Base-by-base conservation (phyloP, 192 early-diverging fungal species). In the Umbelopsis sp. region DNA sequence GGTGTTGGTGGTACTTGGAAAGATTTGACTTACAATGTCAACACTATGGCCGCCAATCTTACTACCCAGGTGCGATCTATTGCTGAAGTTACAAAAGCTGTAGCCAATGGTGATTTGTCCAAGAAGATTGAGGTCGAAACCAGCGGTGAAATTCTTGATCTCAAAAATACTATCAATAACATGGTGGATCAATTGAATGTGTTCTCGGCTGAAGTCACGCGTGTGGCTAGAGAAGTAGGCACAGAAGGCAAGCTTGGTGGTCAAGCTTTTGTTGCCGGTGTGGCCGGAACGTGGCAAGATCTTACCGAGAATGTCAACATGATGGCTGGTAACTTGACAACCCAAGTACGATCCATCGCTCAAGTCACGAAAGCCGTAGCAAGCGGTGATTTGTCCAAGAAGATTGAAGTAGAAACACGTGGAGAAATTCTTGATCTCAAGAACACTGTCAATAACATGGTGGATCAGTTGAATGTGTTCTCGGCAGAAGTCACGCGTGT, bases 351-450 rank as follows among this genome's bases (percentile, higher is more conserved):
- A 23, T 84, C 82, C 16, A 93, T 93, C 69, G 86, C 88, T 20
- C 72, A 73, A 49, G 90, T 93, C 11, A 84, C 79, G 44, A 87
- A 81, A 49, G 84, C 91, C 0, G 87, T 92, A 9, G 87, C 85
- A 3, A 52, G 70, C n/a, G 91, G 91, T 13, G 87, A 92, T 68
- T 71, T 92, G 20, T 83, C 81, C 11, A 86, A 88, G 72, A 85
- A 80, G n/a, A 84, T 92, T 64, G 73, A 82, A 27, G 86, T 91
- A 9, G 85, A 88, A 35, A 84, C 79, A n/a, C 75, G 76, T 48
- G 91, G 91, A 52, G 91, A 92, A 76, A 87, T 91, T 64, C 71
- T 81, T 30, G 88, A 91, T 55, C 78, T 92, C 8, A 90, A 90
- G 72, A 74, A 81, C n/a, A 91, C 88, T 0, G 84, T 92, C 69